Percentiles rank a stretch among this genome's conserved stretches.
Evolutionary conservation across 1,284 basidiomycete species (phyloP).

Genomic region (Rhodotorula mucilaginosa): DNA sequence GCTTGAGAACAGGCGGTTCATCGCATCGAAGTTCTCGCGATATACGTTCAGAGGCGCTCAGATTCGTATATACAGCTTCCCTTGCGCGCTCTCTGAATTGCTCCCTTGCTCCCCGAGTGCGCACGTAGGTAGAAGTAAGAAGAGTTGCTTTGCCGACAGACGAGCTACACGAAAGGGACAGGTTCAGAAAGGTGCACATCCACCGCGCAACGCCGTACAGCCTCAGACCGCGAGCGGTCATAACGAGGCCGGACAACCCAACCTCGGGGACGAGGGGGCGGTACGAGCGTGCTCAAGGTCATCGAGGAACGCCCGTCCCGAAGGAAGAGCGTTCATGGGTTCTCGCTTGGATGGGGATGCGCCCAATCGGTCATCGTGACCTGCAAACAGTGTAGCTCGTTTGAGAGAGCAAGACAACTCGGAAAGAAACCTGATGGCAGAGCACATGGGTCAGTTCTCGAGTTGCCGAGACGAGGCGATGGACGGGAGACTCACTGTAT

Average conservation of each 20-base stretch:
- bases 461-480: no score
- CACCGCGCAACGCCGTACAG: slow-evolving; percentile 24
- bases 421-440: slow-evolving; percentile 10
- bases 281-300: slow-evolving; percentile 29
- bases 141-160: neutral
- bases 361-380: slow-evolving; percentile 20
- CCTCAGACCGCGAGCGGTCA: neutral
- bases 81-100: no score
- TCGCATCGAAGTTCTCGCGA: no score
- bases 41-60: no score
- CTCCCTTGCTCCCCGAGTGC: no score
- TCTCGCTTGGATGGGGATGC: slow-evolving; percentile 27
- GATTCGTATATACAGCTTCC: no score
- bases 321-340: neutral
- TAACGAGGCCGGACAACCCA: slow-evolving; percentile 14
- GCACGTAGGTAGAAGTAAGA: no score
- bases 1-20: no score
- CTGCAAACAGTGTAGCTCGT: slow-evolving; percentile 27
- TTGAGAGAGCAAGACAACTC: slow-evolving; percentile 27
- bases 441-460: neutral
- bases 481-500: slow-evolving; percentile 22
- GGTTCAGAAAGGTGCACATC: slow-evolving; percentile 23
- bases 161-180: neutral
- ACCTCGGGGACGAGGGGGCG: slow-evolving; percentile 25
- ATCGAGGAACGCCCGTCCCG: slow-evolving; percentile 4